Evolutionary conservation across 1,139 yeast genomes (phyloP).

Genomic region (Scheffersomyces insectosa): DNA sequence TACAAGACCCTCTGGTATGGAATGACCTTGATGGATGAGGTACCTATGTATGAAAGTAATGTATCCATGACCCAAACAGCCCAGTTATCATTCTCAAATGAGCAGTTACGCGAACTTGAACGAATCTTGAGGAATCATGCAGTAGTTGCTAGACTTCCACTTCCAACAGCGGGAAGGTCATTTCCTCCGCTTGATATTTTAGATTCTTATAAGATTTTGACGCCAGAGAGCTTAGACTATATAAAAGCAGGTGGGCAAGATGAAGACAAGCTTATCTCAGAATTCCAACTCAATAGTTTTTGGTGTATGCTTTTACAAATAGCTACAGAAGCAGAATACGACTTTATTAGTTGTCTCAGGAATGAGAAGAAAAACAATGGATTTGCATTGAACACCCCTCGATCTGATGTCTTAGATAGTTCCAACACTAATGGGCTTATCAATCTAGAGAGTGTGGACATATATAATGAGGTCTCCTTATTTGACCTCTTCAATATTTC

Average conservation of each 20-base stretch:
- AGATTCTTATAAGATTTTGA: constrained; percentile 1
- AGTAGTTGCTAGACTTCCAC: background rate
- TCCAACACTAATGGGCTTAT: too few species aligned
- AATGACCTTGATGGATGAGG: constrained; percentile 6
- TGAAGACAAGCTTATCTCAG: constrained; percentile 18
- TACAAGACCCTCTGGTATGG: constrained; percentile 14
- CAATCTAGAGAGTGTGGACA: too few species aligned
- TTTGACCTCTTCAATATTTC: too few species aligned
- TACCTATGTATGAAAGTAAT: constrained; percentile 4
- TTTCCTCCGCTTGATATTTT: constrained; percentile 4
- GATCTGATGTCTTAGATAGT: too few species aligned
- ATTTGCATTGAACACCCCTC: too few species aligned
- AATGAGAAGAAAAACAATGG: too few species aligned
- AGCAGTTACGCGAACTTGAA: constrained; percentile 7
- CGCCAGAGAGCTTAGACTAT: constrained; percentile 1
- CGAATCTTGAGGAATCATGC: constrained; percentile 3
- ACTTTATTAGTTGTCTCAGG: too few species aligned
- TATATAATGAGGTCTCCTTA: too few species aligned
- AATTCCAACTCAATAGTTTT: constrained; percentile 18
- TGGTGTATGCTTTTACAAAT: constrained; percentile 5
- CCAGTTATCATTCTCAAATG: constrained; percentile 3
- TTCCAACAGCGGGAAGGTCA: constrained; percentile 1
- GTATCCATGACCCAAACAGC: constrained; percentile 2
- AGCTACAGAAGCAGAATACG: too few species aligned
- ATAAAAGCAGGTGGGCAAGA: constrained; percentile 11